These are phyloP conservation scores for Xylariales sp. DNA, from an alignment of 2,329 filamentous ascomycete genomes.

Conservation along the genomic window DNA sequence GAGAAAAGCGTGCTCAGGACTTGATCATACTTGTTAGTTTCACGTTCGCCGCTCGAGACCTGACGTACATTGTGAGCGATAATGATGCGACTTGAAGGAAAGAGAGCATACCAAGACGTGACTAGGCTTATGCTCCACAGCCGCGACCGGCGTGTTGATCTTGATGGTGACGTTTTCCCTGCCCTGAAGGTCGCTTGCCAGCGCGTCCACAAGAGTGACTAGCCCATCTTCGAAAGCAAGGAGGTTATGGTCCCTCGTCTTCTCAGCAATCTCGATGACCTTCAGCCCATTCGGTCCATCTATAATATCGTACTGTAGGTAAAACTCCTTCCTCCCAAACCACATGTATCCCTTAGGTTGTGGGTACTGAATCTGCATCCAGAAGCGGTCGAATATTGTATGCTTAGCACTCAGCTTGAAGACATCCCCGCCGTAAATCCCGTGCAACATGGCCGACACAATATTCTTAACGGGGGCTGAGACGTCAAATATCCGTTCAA, in stretches of 20 bases:
- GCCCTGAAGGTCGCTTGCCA: constrained; percentile 45
- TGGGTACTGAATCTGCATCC: constrained; percentile 32
- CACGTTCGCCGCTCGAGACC: constrained; percentile 14
- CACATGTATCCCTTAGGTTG: not conserved
- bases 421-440: constrained; percentile 89
- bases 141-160: constrained; percentile 41
- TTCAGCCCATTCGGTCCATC: constrained; percentile 14
- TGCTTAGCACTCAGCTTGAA: constrained; percentile 71
- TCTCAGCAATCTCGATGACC: constrained; percentile 23
- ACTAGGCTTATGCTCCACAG: constrained; percentile 34
- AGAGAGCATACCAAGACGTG: constrained; percentile 36
- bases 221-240: constrained; percentile 57
- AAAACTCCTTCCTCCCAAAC: constrained; percentile 16
- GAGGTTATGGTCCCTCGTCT: constrained; percentile 27
- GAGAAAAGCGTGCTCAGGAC: constrained; percentile 62
- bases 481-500: constrained; percentile 49
- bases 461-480: constrained; percentile 62
- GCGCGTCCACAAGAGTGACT: constrained; percentile 50
- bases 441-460: constrained; percentile 72
- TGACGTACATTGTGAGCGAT: not conserved
- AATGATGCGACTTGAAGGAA: not conserved
- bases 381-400: constrained; percentile 48
- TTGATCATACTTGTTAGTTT: constrained; percentile 41
- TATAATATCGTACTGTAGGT: constrained; percentile 18
- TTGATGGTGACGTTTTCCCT: constrained; percentile 58